A percentile compares a stretch with the other conserved stretches of the same genome.
Evolutionary conservation across 305 asterid genomes (phyloP).

Genomic region (Fraxinus latifolia): DNA sequence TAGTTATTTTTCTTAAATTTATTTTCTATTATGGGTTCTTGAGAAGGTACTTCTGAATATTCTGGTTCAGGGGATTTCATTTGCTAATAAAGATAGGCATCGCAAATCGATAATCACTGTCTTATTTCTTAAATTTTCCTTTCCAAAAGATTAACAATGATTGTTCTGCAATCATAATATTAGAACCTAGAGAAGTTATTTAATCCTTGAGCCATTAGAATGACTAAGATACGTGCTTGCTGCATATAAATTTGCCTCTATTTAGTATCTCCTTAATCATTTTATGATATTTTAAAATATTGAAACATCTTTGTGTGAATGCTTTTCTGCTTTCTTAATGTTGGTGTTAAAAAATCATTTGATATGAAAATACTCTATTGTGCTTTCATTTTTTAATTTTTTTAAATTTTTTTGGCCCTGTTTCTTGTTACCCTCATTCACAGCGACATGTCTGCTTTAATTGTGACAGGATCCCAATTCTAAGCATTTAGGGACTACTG

Average conservation of each 20-base stretch:
- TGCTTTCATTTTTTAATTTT: background rate
- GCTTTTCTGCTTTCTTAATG: background rate
- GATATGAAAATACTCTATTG: background rate
- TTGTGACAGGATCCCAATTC: constrained; percentile 85
- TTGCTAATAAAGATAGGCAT: background rate
- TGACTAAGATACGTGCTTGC: background rate
- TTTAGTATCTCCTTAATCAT: background rate
- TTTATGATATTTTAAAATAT: background rate
- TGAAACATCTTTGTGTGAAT: background rate
- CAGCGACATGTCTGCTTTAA: constrained; percentile 17
- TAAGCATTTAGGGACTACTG: constrained; percentile 92
- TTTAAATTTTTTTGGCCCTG: background rate
- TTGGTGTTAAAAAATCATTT: background rate
- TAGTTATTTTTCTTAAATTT: background rate
- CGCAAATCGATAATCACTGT: background rate
- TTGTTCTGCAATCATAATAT: constrained; percentile 1
- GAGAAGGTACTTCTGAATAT: background rate
- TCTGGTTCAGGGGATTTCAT: background rate
- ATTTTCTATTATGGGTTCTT: background rate
- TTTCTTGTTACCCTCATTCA: constrained; percentile 19
- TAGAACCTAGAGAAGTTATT: background rate
- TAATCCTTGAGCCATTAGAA: background rate
- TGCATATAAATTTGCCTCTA: background rate
- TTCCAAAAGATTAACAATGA: background rate
- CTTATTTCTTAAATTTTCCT: background rate